Percentiles rank a stretch among this genome's conserved stretches.
phyloP scores from a whole-genome alignment of 108 stramenopile genomes.

The Discostella stelligeroides region DNA sequence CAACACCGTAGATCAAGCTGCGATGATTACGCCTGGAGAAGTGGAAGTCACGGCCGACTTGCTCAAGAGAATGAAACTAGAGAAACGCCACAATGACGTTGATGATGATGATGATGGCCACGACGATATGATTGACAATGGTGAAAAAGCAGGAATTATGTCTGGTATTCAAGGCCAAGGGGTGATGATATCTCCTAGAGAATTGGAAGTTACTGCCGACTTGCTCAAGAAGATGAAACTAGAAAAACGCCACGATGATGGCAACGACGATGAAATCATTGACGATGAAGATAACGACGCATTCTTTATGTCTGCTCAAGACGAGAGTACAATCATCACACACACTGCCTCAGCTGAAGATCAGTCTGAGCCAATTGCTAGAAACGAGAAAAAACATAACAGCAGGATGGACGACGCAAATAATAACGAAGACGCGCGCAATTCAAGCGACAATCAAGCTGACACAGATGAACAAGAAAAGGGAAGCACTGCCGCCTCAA shows the following conservation, averaged over 20 bases:
- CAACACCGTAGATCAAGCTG: neutral
- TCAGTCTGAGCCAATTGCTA: slow-evolving; percentile 21
- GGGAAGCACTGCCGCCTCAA: slow-evolving; percentile 59
- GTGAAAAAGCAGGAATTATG: slow-evolving; percentile 1
- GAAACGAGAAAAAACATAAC: slow-evolving; percentile 32
- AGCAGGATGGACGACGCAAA: slow-evolving; percentile 17
- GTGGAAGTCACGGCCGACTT: slow-evolving; percentile 84
- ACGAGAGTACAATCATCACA: slow-evolving; percentile 5
- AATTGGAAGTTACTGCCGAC: slow-evolving; percentile 77
- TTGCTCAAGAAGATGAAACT: slow-evolving; percentile 73
- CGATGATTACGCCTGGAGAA: slow-evolving; percentile 34
- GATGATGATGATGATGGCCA: slow-evolving; percentile 73
- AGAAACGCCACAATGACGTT: slow-evolving; percentile 48
- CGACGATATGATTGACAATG: slow-evolving; percentile 11
- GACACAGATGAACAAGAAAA: slow-evolving; percentile 43
- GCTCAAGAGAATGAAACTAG: slow-evolving; percentile 74
- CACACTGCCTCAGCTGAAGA: slow-evolving; percentile 21
- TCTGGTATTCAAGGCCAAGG: neutral
- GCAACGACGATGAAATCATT: slow-evolving; percentile 68
- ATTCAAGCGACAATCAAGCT: slow-evolving; percentile 27
- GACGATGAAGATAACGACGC: slow-evolving; percentile 59
- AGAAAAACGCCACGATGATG: slow-evolving; percentile 47
- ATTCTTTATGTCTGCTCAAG: slow-evolving; percentile 23
- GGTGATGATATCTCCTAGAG: slow-evolving; percentile 23
- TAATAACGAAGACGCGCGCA: slow-evolving; percentile 32